phyloP scores from a whole-genome alignment of 2,329 filamentous ascomycete genomes.

The Claviceps sp. region DNA sequence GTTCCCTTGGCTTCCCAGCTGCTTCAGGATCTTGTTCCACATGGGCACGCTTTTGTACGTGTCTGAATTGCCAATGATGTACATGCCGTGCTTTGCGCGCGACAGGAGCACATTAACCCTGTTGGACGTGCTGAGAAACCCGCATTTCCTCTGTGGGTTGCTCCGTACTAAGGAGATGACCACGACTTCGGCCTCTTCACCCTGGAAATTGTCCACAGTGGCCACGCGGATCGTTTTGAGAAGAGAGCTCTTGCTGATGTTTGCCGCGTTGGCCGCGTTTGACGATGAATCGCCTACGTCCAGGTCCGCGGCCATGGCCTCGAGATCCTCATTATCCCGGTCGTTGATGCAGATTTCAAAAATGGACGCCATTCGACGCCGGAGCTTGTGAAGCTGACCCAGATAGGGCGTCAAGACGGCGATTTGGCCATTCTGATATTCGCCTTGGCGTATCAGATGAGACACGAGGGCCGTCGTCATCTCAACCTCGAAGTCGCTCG shows the following conservation, averaged over 20 bases:
- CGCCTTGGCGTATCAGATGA: slow-evolving; percentile 52
- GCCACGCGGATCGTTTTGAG: slow-evolving; percentile 40
- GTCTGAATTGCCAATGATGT: slow-evolving; percentile 52
- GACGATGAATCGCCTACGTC: neutral
- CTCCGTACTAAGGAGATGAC: slow-evolving; percentile 59
- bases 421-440: slow-evolving; percentile 47
- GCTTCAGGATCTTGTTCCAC: slow-evolving; percentile 46
- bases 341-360: slow-evolving; percentile 54
- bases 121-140: slow-evolving; percentile 54
- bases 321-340: slow-evolving; percentile 33
- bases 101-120: slow-evolving; percentile 57
- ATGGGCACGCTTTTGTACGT: slow-evolving; percentile 45
- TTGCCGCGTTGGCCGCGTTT: neutral
- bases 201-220: slow-evolving; percentile 66
- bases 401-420: slow-evolving; percentile 57
- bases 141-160: slow-evolving; percentile 43
- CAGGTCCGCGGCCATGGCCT: neutral
- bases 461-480: slow-evolving; percentile 50
- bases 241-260: slow-evolving; percentile 18
- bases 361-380: slow-evolving; percentile 25
- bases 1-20: slow-evolving; percentile 31
- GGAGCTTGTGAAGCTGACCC: slow-evolving; percentile 42
- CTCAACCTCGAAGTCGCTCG: slow-evolving; percentile 47
- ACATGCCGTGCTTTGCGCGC: slow-evolving; percentile 56
- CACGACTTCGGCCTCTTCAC: slow-evolving; percentile 60